These are phyloP conservation scores for Nemania sp. DNA, from an alignment of 2,329 filamentous ascomycete genomes.

Conservation along the genomic window DNA sequence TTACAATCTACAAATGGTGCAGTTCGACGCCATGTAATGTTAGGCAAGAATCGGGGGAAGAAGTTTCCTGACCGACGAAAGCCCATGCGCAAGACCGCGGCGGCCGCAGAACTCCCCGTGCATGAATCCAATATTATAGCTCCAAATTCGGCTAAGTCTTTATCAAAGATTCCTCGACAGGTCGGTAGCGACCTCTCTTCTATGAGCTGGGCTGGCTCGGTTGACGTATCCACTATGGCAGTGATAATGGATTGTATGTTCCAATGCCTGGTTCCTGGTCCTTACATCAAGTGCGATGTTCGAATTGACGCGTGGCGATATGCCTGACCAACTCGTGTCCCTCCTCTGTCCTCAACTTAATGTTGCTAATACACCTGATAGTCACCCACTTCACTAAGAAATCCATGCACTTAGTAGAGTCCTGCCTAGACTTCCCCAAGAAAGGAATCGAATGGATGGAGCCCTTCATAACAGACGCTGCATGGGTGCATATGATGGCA, in stretches of 20 bases:
- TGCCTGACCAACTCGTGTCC: background rate
- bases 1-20: background rate
- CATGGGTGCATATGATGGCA: conserved; percentile 2
- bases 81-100: background rate
- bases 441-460: background rate
- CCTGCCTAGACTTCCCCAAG: background rate
- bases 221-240: background rate
- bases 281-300: too few relatives aligned
- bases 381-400: background rate
- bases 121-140: background rate
- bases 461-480: background rate
- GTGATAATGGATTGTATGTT: conserved; percentile 2
- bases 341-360: background rate
- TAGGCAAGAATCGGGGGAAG: conserved; percentile 1
- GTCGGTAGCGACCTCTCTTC: background rate
- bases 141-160: background rate
- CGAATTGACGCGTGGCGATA: background rate
- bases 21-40: conserved; percentile 2
- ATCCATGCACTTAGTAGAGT: background rate
- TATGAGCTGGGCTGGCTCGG: background rate
- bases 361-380: background rate
- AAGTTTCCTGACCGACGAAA: background rate
- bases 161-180: background rate
- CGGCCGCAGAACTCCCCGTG: background rate
- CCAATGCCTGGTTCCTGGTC: too few relatives aligned